These are phyloP conservation scores for Coprinopsis sp. DNA, from an alignment of 768 basidiomycete species.

Conservation along the genomic window DNA sequence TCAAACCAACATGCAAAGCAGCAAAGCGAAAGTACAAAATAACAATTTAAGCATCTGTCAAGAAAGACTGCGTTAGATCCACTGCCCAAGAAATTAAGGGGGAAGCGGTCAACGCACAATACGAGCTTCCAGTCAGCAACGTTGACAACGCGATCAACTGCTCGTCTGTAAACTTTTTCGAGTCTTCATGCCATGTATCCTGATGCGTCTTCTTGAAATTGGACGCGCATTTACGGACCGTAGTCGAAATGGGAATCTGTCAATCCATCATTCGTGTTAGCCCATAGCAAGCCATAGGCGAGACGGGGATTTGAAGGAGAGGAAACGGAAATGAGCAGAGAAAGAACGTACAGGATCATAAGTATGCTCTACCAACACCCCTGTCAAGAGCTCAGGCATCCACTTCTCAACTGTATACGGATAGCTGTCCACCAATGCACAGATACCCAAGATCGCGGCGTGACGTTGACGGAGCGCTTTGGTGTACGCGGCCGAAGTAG, in stretches of 20 bases:
- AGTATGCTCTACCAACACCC: slow-evolving; percentile 73
- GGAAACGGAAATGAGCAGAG: not conserved
- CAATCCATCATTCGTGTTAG: too few relatives aligned
- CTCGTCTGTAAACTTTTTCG: slow-evolving; percentile 79
- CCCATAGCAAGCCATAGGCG: slow-evolving; percentile 78
- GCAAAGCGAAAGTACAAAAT: too few relatives aligned
- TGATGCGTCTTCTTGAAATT: slow-evolving; percentile 81
- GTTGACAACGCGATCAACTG: slow-evolving; percentile 79
- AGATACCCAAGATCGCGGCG: slow-evolving; percentile 90
- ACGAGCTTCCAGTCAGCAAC: slow-evolving; percentile 81
- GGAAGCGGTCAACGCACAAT: slow-evolving; percentile 45
- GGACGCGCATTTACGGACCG: slow-evolving; percentile 74
- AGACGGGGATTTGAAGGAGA: slow-evolving; percentile 64
- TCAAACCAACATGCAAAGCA: too few relatives aligned
- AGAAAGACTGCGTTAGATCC: not conserved
- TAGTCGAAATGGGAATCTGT: slow-evolving; percentile 79
- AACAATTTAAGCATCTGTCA: slow-evolving; percentile 23
- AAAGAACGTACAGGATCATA: slow-evolving; percentile 66
- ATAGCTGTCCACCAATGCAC: slow-evolving; percentile 88
- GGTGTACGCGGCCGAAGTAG: too few relatives aligned
- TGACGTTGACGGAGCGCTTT: slow-evolving; percentile 74
- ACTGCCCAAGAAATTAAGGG: not conserved
- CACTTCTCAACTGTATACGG: slow-evolving; percentile 95
- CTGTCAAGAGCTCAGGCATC: slow-evolving; percentile 83
- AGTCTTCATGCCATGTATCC: slow-evolving; percentile 89